A percentile compares a stretch with the other conserved stretches of the same genome.
Evolutionary conservation across 2,329 filamentous ascomycete species (phyloP).

Genomic region (Thielaviopsis musarum): DNA sequence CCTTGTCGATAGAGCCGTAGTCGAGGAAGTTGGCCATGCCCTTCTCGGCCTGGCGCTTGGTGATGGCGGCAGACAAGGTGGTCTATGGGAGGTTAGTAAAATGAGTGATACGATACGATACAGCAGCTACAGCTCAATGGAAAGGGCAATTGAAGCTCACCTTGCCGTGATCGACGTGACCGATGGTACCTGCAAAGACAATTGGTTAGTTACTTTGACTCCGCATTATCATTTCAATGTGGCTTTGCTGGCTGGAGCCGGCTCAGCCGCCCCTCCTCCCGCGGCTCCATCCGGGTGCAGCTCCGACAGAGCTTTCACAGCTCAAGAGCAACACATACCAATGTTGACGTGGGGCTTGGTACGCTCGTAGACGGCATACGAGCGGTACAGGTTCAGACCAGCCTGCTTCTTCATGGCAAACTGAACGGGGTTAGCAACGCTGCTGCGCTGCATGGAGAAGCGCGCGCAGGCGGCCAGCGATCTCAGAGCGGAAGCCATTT

Average conservation of each 20-base stretch:
- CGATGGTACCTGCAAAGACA: conserved; percentile 59
- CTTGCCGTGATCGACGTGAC: conserved; percentile 99
- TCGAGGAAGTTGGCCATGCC: conserved; percentile 89
- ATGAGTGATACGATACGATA: not conserved
- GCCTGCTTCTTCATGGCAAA: conserved; percentile 46
- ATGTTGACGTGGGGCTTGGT: conserved; percentile 98
- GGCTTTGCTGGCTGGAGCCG: not conserved
- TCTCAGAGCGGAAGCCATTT: conserved; percentile 69
- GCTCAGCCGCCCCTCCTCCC: not conserved
- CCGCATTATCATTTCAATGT: not conserved
- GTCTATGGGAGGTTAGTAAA: conserved; percentile 42
- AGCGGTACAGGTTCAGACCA: conserved; percentile 46
- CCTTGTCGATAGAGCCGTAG: conserved; percentile 97
- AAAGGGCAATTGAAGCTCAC: conserved; percentile 30
- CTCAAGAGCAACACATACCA: conserved; percentile 36
- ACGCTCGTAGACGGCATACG: conserved; percentile 62
- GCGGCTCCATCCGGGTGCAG: not conserved
- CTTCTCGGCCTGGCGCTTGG: conserved; percentile 92
- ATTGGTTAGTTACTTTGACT: conserved; percentile 13
- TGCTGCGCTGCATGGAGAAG: conserved; percentile 51
- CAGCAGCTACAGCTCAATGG: not conserved
- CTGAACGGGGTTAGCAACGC: conserved; percentile 60
- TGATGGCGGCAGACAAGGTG: conserved; percentile 95
- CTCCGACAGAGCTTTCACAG: not conserved
- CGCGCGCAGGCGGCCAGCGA: conserved; percentile 64